Evolutionary conservation across 2,329 filamentous ascomycete species (phyloP).

Genomic region (Aquanectria penicillioides): DNA sequence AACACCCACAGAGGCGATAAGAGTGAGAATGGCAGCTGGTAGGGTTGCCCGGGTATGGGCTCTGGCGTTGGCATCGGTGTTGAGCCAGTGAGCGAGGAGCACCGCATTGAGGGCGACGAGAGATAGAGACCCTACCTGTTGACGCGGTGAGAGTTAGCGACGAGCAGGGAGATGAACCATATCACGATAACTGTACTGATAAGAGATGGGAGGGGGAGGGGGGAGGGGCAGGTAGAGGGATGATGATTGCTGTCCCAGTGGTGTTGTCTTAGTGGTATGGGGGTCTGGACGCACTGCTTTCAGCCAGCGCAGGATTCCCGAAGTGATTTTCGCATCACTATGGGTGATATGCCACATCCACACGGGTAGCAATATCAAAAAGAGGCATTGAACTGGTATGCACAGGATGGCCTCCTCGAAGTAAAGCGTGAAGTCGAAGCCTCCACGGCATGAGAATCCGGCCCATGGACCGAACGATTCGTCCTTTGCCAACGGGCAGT

Average conservation of each 20-base stretch:
- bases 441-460: constrained; percentile 25
- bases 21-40: constrained; percentile 20
- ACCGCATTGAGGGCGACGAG: neutral
- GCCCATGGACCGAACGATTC: constrained; percentile 18
- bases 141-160: neutral
- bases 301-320: neutral
- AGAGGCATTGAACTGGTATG: constrained; percentile 11
- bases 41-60: constrained; percentile 17
- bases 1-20: constrained; percentile 38
- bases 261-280: too few species aligned
- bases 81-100: constrained; percentile 14
- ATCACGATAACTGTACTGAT: neutral
- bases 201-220: neutral
- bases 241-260: too few species aligned
- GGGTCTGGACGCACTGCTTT: constrained; percentile 16
- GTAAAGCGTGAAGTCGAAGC: constrained; percentile 37
- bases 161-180: neutral
- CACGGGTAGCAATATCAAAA: constrained; percentile 16
- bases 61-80: constrained; percentile 7
- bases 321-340: constrained; percentile 10
- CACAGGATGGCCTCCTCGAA: constrained; percentile 33
- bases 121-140: neutral
- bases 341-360: neutral
- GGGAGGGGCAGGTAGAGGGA: neutral
- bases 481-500: too few species aligned